Evolutionary conservation across 495 filamentous ascomycete genomes (phyloP).

Genomic region (Xylaria scruposa): DNA sequence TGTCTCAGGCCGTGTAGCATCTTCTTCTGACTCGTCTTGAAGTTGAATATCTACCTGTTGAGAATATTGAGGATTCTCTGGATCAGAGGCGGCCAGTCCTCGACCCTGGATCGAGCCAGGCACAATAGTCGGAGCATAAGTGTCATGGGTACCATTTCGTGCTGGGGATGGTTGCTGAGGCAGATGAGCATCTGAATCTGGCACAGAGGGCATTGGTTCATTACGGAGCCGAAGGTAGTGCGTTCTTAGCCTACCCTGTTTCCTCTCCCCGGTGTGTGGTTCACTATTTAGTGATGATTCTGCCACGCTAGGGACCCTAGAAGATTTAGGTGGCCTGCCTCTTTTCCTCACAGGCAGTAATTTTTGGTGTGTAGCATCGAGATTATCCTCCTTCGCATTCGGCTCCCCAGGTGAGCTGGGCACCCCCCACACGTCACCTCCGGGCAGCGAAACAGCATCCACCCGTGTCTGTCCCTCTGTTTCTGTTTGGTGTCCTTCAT

Average conservation of each 20-base stretch:
- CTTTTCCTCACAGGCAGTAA: slow-evolving; percentile 15
- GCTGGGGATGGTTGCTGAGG: background rate
- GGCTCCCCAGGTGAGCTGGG: background rate
- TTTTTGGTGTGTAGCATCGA: background rate
- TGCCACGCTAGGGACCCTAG: background rate
- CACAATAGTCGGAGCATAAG: background rate
- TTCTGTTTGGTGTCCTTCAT: background rate
- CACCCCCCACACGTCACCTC: slow-evolving; percentile 6
- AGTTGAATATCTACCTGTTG: background rate
- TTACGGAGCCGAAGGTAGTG: background rate
- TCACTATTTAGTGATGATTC: background rate
- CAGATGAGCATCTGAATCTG: slow-evolving; percentile 4
- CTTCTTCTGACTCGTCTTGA: background rate
- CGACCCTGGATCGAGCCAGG: background rate
- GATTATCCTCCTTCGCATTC: background rate
- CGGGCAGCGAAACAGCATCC: background rate
- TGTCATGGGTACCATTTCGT: background rate
- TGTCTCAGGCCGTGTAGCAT: background rate
- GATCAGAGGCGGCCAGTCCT: background rate
- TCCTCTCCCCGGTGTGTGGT: background rate
- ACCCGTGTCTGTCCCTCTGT: background rate
- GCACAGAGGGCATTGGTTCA: background rate
- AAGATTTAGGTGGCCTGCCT: slow-evolving; percentile 6
- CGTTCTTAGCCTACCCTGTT: slow-evolving; percentile 14
- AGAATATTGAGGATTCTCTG: background rate